Base-by-base conservation (phyloP, 257 asterid genomes). In the Penstemon eatonii region DNA sequence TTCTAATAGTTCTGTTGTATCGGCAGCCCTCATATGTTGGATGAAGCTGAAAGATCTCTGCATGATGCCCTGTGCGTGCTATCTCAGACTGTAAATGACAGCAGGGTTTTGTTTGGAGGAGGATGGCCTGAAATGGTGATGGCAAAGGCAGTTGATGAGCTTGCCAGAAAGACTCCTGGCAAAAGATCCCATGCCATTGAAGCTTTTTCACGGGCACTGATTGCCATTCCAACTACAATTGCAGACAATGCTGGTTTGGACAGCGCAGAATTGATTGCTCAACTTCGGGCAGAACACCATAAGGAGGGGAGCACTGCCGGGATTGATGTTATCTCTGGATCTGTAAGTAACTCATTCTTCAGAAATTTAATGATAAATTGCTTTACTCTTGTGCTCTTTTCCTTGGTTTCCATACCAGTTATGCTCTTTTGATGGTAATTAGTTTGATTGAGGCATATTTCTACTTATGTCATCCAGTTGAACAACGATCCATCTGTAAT, bases 41-140 rank as follows among this genome's bases (percentile, higher is more conserved):
- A 90, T 64, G 97, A 93, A 83, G 97, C 95, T 3, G 94, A 93
- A 68, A 85, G 91, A 77, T 93, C 98, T 59, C 83, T 93, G 73
- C 97, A 86, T 41, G 98, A 90, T 72, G 98, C 98, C 57, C 64
- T 93, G 82, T 90, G 97, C 52, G 98, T 90, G 40, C 87, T 93
- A 56, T 90, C 97, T 42, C 96, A 93, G 75, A 93, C 97, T 0
- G 95, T 90, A 68, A 87, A 74, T 70, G 98, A 93, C 80, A 90
- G 96, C 73, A 80, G 97, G 78, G 85, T 88, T 66, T 71, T 90
- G 59, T 73, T 85, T 49, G 98, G 97, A 64, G 98, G 97, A 56
- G 95, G 97, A 65, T 93, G 97, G 97, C 91, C 97, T 10, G 97
- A 90, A 80, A 86, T 90, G 97, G 87, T 85, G 69, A 93, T 90